Percentiles rank a stretch among this genome's conserved stretches.
Evolutionary conservation across 192 early-diverging fungal genomes (phyloP).

Genomic region (Mortierella alpina): DNA sequence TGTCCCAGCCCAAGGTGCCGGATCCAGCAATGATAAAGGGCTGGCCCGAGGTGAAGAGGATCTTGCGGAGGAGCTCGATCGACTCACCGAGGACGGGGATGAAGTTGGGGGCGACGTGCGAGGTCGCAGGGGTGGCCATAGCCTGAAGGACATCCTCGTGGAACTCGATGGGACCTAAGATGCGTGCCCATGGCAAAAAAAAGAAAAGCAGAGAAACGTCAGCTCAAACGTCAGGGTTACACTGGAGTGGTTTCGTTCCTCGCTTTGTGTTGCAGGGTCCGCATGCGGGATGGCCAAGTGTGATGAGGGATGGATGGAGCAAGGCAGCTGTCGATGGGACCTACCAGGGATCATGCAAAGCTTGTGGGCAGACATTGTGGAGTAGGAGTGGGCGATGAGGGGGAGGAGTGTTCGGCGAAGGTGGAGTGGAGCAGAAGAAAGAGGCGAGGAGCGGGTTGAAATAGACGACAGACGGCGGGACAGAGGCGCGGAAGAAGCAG

Average conservation of each 20-base stretch:
- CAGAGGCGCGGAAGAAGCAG: background rate
- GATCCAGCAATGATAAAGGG: constrained; percentile 96
- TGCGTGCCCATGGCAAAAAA: background rate
- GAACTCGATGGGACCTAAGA: constrained; percentile 92
- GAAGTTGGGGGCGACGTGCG: constrained; percentile 92
- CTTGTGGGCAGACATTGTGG: constrained; percentile 66
- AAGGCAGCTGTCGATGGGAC: background rate
- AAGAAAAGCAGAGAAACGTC: background rate
- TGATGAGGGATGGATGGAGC: background rate
- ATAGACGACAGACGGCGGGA: background rate
- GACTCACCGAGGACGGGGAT: constrained; percentile 87
- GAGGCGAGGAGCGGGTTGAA: background rate
- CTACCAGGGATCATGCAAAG: constrained; percentile 96
- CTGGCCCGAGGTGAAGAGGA: constrained; percentile 87
- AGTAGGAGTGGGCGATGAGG: constrained; percentile 17
- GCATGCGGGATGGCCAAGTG: background rate
- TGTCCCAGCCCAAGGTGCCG: constrained; percentile 99
- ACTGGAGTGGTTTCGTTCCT: background rate
- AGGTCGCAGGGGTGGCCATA: constrained; percentile 90
- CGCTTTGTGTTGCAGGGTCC: background rate
- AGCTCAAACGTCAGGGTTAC: background rate
- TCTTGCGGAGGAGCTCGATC: constrained; percentile 86
- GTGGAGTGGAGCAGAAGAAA: constrained; percentile 1
- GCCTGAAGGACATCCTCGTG: constrained; percentile 84
- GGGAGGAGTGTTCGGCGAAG: constrained; percentile 1